Evolutionary conservation across 768 basidiomycete genomes (phyloP), one percentile per base, ranked within the genome.

Genomic region (Exsudoporus frostii): DNA sequence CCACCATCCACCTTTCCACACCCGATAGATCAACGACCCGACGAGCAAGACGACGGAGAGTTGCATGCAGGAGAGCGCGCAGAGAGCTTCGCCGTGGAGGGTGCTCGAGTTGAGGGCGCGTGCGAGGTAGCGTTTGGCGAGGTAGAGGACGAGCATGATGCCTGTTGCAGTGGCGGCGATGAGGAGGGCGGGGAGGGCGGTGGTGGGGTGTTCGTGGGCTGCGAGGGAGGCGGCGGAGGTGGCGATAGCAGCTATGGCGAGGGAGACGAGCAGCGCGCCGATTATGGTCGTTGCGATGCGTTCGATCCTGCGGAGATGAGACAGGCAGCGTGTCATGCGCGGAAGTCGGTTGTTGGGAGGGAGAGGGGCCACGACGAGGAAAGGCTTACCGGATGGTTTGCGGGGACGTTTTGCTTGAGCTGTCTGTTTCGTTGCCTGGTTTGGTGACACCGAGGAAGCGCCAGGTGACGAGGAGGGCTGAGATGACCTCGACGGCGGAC

Each of bases 1-100:
- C 77, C 78, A 78, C 77, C 78, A 77, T 0, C 75, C 78, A 19
- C 71, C 71, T 2, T 58, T 50, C 75, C 76, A 75, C 5, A 71
- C 56, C 13, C 68, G 57, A 45, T 63, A 77, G 20, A 77, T 58
- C 41, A 76, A 44, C 10, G 70, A 68, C 1, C 77, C 78, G 5
- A 72, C 40, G 54, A 79, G 73, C n/a, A 79, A 59, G 1, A 78
- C 75, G 25, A 65, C 33, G 3, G 74, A 76, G 30, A 79, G 69
- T 44, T 79, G 69, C 24, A 70, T 65, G 58, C 77, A 79, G 19
- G 66, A 69, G n/a, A 79, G 69, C 0, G 74, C 70, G 41, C 78
- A 79, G 32, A 69, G 67, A 0, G 78, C 74, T 58, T 79, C 77
- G 29, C 75, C 74, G 24, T 70, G 51, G 61, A 79, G 74, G 6